Percentiles rank a stretch among this genome's conserved stretches.
These are phyloP conservation scores for Leccinum incarnatum DNA, from an alignment of 768 basidiomycete species.

Conservation along the genomic window DNA sequence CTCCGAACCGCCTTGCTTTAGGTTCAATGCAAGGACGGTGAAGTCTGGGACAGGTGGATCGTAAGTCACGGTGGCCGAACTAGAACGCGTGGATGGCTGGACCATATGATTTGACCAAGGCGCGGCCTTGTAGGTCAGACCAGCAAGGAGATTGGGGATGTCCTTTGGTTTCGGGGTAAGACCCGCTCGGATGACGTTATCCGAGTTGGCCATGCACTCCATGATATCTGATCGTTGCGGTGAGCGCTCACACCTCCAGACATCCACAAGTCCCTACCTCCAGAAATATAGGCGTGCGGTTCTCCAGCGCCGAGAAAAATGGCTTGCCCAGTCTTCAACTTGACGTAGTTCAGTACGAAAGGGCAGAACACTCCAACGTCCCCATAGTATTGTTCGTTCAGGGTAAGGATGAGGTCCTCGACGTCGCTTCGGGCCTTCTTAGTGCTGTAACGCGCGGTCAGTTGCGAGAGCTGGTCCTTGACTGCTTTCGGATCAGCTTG, in stretches of 20 bases:
- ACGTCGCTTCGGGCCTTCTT: conserved; percentile 46
- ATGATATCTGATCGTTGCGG: conserved; percentile 70
- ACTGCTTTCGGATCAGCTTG: conserved; percentile 57
- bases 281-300: conserved; percentile 94
- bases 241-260: neutral
- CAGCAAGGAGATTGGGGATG: conserved; percentile 82
- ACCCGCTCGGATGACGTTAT: conserved; percentile 98
- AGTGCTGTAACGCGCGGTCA: conserved; percentile 63
- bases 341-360: conserved; percentile 85
- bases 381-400: conserved; percentile 78
- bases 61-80: conserved; percentile 55
- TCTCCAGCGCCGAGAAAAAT: conserved; percentile 96
- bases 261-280: conserved; percentile 55
- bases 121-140: conserved; percentile 81
- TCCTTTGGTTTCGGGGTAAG: conserved; percentile 96
- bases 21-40: conserved; percentile 66
- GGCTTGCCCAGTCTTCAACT: conserved; percentile 78
- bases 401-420: conserved; percentile 57
- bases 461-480: conserved; percentile 48
- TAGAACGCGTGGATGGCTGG: conserved; percentile 48
- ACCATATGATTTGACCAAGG: conserved; percentile 70
- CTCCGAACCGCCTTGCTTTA: conserved; percentile 47
- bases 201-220: conserved; percentile 98
- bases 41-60: conserved; percentile 95
- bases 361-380: conserved; percentile 94